Conservation (phyloP, 768 basidiomycete genomes). For the Royoungia palumana region DNA sequence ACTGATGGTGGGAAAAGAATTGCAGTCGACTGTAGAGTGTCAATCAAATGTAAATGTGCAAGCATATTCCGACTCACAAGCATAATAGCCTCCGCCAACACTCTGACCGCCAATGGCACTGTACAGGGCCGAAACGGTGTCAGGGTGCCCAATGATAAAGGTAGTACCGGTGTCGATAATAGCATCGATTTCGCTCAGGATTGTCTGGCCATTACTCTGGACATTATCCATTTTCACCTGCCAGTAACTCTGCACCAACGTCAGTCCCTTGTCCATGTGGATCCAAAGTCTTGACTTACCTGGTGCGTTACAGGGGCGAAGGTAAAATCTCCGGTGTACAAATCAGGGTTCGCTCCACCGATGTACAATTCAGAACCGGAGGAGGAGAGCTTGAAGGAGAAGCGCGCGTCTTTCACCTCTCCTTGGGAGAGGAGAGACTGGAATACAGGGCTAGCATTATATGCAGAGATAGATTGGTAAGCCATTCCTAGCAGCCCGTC, state of each 20-base stretch:
- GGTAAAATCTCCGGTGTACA: slow-evolving; percentile 37
- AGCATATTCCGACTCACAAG: slow-evolving; percentile 15
- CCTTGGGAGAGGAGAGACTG: slow-evolving; percentile 40
- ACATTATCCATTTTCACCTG: slow-evolving; percentile 11
- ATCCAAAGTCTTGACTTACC: slow-evolving; percentile 7
- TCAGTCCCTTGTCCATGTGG: not conserved
- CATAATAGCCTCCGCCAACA: slow-evolving; percentile 29
- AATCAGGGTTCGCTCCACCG: slow-evolving; percentile 39
- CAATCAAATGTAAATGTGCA: not conserved
- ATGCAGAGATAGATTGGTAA: slow-evolving; percentile 34
- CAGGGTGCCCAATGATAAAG: too few species aligned
- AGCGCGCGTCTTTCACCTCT: slow-evolving; percentile 32
- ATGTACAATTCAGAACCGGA: slow-evolving; percentile 37
- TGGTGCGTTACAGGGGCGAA: slow-evolving; percentile 26
- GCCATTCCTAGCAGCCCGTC: slow-evolving; percentile 30
- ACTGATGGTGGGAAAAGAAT: slow-evolving; percentile 26
- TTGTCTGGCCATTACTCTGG: not conserved
- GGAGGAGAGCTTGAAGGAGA: slow-evolving; percentile 46
- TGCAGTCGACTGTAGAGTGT: slow-evolving; percentile 26
- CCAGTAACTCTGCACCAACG: slow-evolving; percentile 10
- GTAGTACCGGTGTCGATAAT: slow-evolving; percentile 19
- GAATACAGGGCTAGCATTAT: slow-evolving; percentile 34
- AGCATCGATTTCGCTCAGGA: slow-evolving; percentile 2
- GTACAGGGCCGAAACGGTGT: not conserved
- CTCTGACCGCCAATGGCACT: too few species aligned